These are phyloP conservation scores for Geotrichum australiense DNA, from an alignment of 1,139 yeast species.

Conservation along the genomic window DNA sequence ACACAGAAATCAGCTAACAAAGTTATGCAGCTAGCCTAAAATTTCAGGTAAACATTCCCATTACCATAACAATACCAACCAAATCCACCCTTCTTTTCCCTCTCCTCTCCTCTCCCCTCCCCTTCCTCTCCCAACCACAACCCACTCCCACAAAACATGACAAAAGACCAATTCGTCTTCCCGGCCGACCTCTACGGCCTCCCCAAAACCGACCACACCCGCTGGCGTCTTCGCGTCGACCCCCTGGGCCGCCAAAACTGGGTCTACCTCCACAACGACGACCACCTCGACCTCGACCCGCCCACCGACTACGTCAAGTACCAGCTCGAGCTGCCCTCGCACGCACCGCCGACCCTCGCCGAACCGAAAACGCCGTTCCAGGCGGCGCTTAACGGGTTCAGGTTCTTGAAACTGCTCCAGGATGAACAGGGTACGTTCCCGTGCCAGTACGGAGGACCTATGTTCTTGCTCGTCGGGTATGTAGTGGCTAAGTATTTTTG, in stretches of 20 bases:
- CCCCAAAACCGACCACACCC: constrained; percentile 56
- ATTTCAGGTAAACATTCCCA: too few relatives aligned
- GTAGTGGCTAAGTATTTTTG: constrained; percentile 70
- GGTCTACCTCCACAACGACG: constrained; percentile 52
- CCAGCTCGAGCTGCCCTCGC: constrained; percentile 51
- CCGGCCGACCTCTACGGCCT: constrained; percentile 42
- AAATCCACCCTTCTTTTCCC: too few relatives aligned
- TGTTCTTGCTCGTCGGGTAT: constrained; percentile 93
- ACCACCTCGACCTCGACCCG: constrained; percentile 29
- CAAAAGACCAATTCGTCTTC: constrained; percentile 12
- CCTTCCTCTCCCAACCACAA: too few relatives aligned
- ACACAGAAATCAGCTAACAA: too few relatives aligned
- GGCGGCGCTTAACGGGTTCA: constrained; percentile 70
- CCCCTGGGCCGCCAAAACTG: constrained; percentile 74
- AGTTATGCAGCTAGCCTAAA: too few relatives aligned
- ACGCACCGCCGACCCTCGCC: constrained; percentile 24
- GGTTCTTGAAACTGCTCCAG: constrained; percentile 61
- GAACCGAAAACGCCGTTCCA: constrained; percentile 43
- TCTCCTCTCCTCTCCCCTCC: too few relatives aligned
- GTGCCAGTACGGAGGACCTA: constrained; percentile 92
- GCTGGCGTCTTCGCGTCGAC: constrained; percentile 72
- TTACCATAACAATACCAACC: too few relatives aligned
- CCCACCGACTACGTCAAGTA: constrained; percentile 44
- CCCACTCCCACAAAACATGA: too few relatives aligned
- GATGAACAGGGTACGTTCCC: constrained; percentile 81